phyloP scores from a whole-genome alignment of 2,329 filamentous ascomycete species.

The Xylariaceae sp. region DNA sequence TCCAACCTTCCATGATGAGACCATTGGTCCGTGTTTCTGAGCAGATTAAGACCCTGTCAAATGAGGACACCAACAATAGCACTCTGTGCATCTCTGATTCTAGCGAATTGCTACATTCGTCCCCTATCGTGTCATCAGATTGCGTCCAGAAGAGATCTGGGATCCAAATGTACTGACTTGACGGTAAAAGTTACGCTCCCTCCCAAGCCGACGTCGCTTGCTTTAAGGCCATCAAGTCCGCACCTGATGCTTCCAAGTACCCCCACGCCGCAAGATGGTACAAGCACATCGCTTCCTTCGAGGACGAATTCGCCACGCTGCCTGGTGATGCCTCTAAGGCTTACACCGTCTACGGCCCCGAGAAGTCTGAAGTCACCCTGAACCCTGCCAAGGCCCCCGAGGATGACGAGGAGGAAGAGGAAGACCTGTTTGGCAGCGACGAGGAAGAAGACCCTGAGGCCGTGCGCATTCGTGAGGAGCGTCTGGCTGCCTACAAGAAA shows the following conservation, averaged over 20 bases:
- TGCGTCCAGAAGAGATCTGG: too few relatives aligned
- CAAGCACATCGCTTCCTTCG: constrained; percentile 93
- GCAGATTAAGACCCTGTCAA: constrained; percentile 69
- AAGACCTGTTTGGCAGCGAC: constrained; percentile 88
- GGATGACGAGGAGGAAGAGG: constrained; percentile 57
- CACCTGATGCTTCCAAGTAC: constrained; percentile 78
- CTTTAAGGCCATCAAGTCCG: constrained; percentile 78
- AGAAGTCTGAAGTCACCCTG: constrained; percentile 65
- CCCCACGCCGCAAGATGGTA: constrained; percentile 95
- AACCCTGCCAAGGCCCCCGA: constrained; percentile 80
- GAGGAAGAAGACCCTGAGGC: constrained; percentile 93
- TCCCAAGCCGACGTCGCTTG: constrained; percentile 93
- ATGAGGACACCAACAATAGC: constrained; percentile 29
- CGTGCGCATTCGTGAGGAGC: constrained; percentile 74
- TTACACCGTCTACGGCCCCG: constrained; percentile 87
- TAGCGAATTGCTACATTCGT: neutral
- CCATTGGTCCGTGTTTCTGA: constrained; percentile 78
- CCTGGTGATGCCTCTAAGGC: constrained; percentile 85
- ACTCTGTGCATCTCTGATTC: constrained; percentile 30
- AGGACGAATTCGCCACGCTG: constrained; percentile 85
- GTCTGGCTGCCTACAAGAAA: constrained; percentile 86
- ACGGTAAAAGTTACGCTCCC: constrained; percentile 44
- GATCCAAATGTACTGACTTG: constrained; percentile 16
- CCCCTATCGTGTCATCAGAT: neutral
- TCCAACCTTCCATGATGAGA: constrained; percentile 59